Percentiles rank a stretch among this genome's conserved stretches.
phyloP scores from a whole-genome alignment of 2,329 filamentous ascomycete genomes.

The Aciculosporium take region DNA sequence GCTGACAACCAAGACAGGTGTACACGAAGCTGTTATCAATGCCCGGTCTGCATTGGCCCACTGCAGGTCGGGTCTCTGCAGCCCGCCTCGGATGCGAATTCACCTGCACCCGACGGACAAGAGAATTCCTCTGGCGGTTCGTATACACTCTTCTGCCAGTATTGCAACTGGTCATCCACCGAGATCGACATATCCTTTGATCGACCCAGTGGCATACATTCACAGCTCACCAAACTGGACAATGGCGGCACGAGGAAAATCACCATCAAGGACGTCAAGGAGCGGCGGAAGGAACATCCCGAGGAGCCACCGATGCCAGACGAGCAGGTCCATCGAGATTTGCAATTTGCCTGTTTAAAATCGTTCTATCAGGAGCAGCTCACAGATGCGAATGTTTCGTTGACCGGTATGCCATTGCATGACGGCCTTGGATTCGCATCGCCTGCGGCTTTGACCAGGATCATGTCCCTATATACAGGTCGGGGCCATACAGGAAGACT shows the following conservation, averaged over 20 bases:
- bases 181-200: slow-evolving; percentile 87
- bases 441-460: slow-evolving; percentile 67
- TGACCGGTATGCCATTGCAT: slow-evolving; percentile 29
- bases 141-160: slow-evolving; percentile 72
- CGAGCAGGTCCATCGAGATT: slow-evolving; percentile 44
- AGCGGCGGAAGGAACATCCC: slow-evolving; percentile 33
- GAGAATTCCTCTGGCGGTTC: slow-evolving; percentile 29
- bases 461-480: slow-evolving; percentile 80
- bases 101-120: slow-evolving; percentile 27
- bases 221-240: slow-evolving; percentile 60
- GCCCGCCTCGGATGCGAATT: slow-evolving; percentile 30
- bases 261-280: slow-evolving; percentile 36
- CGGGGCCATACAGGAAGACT: slow-evolving; percentile 48
- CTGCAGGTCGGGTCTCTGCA: slow-evolving; percentile 62
- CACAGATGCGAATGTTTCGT: slow-evolving; percentile 41
- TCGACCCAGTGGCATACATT: slow-evolving; percentile 72
- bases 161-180: slow-evolving; percentile 83
- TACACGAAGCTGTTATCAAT: slow-evolving; percentile 89
- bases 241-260: slow-evolving; percentile 41
- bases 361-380: slow-evolving; percentile 74
- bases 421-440: slow-evolving; percentile 47
- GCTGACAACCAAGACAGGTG: slow-evolving; percentile 41
- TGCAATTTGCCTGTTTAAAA: slow-evolving; percentile 60
- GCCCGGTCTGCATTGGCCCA: slow-evolving; percentile 73
- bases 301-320: slow-evolving; percentile 24